Base-by-base conservation (phyloP, 2,329 filamentous ascomycete species). In the Aspergillus intermedius region DNA sequence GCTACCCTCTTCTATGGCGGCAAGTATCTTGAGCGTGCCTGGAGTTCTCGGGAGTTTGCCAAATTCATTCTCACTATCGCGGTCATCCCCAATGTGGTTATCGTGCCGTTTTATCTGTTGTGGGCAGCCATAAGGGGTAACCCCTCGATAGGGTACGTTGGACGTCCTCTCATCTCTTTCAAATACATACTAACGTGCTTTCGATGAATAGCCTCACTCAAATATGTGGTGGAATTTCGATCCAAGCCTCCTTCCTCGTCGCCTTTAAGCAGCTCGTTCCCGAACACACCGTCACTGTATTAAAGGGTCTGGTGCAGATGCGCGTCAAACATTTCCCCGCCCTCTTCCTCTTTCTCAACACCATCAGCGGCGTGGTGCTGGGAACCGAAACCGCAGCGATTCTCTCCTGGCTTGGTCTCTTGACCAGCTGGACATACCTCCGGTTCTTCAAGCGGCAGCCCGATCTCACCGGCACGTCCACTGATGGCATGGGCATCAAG, bases 211-310 rank as follows among this genome's bases (percentile, higher is more conserved):
- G 87, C 46, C 72, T 88, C 42, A 90, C 87, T 42, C 85, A 87
- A 54, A 88, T 97, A 63, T 88, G 87, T 59, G 93, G 93, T 59
- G 91, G 90, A 48, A 85, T 95, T 54, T 84, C 91, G 13, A 77
- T 96, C 49, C 91, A 96, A 69, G 90, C 93, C 42, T 85, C 87
- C 53, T 97, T 97, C 74, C 86, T 98, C 53, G 88, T 97, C 60
- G 88, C 91, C 47, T 95, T 97, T 73, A 97, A 95, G 73, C 93
- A 98, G 71, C 87, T 98, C 44, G 87, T 97, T 32, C 93, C 93
- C 19, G 91, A 95, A 53, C 93, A 98, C 70, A 98, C 93, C 9
- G 91, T 97, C 46, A 93, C 91, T 4, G 81, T 98, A 50, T 91
- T 95, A 74, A 86, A 87, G 55, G 90, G 90, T 55, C 74, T 95